Evolutionary conservation across 139 green algal genomes (phyloP).

Genomic region (Volvox africanus): DNA sequence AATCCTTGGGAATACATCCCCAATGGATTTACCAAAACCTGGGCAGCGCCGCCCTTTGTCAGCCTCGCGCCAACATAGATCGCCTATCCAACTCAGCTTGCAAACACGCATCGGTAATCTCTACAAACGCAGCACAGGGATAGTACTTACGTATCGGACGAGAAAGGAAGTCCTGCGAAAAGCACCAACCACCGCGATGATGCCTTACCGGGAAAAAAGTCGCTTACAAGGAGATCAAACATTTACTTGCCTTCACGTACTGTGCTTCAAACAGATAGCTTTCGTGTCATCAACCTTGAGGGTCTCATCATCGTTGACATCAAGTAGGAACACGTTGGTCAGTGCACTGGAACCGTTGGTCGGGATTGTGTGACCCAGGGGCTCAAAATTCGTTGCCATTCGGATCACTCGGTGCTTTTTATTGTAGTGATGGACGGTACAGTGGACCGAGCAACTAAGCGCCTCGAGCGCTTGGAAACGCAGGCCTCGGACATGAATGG

Average conservation of each 20-base stretch:
- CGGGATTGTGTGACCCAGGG: no score
- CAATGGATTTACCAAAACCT: no score
- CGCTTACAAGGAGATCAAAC: no score
- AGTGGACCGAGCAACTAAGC: not conserved
- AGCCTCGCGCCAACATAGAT: no score
- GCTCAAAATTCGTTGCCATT: no score
- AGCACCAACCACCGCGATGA: not conserved
- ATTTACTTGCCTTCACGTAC: slow-evolving; percentile 49
- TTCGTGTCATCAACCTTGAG: not conserved
- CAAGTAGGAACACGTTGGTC: not conserved
- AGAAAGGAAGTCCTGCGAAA: slow-evolving; percentile 44
- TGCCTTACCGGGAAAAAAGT: no score
- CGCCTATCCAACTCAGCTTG: no score
- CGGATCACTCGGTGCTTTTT: no score
- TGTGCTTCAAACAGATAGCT: slow-evolving; percentile 15
- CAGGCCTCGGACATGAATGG: not conserved
- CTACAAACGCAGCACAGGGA: slow-evolving; percentile 41
- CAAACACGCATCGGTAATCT: slow-evolving; percentile 18
- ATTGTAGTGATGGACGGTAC: no score
- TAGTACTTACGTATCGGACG: slow-evolving; percentile 33
- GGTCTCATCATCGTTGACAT: not conserved
- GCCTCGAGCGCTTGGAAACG: not conserved
- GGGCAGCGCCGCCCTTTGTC: no score
- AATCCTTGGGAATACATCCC: no score
- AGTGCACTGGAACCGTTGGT: not conserved